phyloP scores from a whole-genome alignment of 352 stramenopile species.

The Phytophthora ohioensis region DNA sequence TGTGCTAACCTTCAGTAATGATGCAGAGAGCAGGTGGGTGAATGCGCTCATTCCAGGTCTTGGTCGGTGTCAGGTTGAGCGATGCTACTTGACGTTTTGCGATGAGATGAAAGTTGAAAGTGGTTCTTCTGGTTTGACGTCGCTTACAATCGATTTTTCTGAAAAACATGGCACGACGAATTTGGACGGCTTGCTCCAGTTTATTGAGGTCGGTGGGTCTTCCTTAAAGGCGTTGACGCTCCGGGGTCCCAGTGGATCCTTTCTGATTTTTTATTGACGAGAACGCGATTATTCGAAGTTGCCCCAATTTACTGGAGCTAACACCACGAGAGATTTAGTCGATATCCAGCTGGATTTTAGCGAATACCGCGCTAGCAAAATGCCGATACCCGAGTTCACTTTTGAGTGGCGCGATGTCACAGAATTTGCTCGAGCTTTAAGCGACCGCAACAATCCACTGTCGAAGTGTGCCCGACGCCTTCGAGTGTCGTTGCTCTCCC shows the following conservation, averaged over 20 bases:
- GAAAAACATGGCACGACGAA: too few relatives aligned
- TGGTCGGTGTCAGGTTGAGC: too few relatives aligned
- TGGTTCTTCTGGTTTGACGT: too few relatives aligned
- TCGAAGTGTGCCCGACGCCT: background rate
- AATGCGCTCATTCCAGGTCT: background rate
- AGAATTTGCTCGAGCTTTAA: background rate
- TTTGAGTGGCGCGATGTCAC: background rate
- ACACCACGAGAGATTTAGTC: background rate
- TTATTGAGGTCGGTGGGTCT: too few relatives aligned
- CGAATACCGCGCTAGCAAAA: slow-evolving; percentile 7
- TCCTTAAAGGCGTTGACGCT: too few relatives aligned
- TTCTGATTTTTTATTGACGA: background rate
- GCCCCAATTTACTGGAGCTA: slow-evolving; percentile 16
- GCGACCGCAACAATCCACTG: slow-evolving; percentile 7
- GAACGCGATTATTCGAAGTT: slow-evolving; percentile 13
- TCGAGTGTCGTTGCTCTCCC: background rate
- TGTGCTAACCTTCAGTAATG: too few relatives aligned
- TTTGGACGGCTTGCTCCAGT: too few relatives aligned
- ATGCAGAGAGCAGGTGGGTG: too few relatives aligned
- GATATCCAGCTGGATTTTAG: slow-evolving; percentile 9
- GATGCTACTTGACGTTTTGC: too few relatives aligned
- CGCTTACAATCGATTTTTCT: too few relatives aligned
- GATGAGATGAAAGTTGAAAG: too few relatives aligned
- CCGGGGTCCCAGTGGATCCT: too few relatives aligned
- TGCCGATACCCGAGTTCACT: background rate